phyloP scores from a whole-genome alignment of 257 asterid species.

The Solanum chilense region DNA sequence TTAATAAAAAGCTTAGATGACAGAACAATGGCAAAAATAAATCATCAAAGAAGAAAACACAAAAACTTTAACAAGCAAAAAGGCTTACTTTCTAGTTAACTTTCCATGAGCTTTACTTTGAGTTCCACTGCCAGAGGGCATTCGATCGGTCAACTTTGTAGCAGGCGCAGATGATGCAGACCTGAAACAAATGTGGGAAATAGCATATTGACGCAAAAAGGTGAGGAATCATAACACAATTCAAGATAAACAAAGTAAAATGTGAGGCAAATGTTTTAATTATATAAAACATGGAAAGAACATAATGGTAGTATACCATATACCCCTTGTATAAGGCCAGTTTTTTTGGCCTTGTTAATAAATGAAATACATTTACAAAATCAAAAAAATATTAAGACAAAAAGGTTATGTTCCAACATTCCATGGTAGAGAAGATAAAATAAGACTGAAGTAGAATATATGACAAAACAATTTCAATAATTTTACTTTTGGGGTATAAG shows the following conservation, averaged over 20 bases:
- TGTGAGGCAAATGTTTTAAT: background rate
- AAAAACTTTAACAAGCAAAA: background rate
- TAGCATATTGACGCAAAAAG: background rate
- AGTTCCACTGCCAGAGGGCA: slow-evolving; percentile 23
- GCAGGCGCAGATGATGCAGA: slow-evolving; percentile 22
- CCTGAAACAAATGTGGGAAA: slow-evolving; percentile 27
- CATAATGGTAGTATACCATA: background rate
- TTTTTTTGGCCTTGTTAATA: background rate
- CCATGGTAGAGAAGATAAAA: background rate
- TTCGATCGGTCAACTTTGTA: slow-evolving; percentile 16
- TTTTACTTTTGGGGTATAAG: background rate
- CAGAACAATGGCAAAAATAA: background rate
- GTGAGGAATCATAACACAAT: background rate
- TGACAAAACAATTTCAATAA: background rate
- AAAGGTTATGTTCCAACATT: background rate
- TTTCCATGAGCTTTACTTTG: slow-evolving; percentile 41
- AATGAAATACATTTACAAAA: background rate
- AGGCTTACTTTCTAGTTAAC: slow-evolving; percentile 70
- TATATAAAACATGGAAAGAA: background rate
- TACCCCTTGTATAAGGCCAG: background rate
- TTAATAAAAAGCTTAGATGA: background rate
- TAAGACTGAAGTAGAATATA: background rate
- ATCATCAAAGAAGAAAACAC: background rate
- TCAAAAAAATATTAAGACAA: background rate
- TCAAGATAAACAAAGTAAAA: background rate